Evolutionary conservation across 1,284 basidiomycete species (phyloP).

Genomic region (Erythrobasidium hasegawianum): DNA sequence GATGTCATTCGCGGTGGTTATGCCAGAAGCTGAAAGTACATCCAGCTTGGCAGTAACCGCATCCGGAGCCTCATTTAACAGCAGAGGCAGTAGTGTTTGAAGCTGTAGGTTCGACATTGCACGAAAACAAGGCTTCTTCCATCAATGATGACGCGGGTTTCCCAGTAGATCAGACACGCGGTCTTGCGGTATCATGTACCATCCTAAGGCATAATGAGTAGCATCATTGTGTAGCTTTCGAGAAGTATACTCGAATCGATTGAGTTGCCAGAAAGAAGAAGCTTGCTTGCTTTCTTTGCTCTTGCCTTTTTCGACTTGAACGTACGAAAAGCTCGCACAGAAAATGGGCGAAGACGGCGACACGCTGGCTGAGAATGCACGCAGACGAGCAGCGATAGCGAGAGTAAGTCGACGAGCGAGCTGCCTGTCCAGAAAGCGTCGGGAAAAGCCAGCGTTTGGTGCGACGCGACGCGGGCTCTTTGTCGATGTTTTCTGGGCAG

Average conservation of each 20-base stretch:
- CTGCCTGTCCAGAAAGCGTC: not conserved
- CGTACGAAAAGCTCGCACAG: not conserved
- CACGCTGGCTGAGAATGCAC: not conserved
- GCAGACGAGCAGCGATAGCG: constrained; percentile 8
- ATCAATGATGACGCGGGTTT: not conserved
- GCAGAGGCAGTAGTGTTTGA: not conserved
- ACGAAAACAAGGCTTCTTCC: not conserved
- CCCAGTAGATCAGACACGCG: not conserved
- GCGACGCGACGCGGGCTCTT: not conserved
- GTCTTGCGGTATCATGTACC: not conserved
- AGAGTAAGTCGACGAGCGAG: not conserved
- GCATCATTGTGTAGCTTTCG: not conserved
- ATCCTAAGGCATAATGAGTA: not conserved
- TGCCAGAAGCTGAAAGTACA: not conserved
- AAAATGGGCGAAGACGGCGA: no score
- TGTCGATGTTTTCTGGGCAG: not conserved
- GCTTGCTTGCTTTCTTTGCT: not conserved
- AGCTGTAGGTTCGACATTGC: not conserved
- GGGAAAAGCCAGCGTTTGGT: not conserved
- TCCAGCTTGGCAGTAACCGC: not conserved
- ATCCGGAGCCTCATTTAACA: not conserved
- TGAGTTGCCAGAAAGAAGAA: not conserved
- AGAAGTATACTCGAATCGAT: not conserved
- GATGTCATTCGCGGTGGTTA: constrained; percentile 13
- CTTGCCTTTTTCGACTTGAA: not conserved